Base-by-base conservation (phyloP, 148 eudicot species). In the Nepenthes mirabilis region DNA sequence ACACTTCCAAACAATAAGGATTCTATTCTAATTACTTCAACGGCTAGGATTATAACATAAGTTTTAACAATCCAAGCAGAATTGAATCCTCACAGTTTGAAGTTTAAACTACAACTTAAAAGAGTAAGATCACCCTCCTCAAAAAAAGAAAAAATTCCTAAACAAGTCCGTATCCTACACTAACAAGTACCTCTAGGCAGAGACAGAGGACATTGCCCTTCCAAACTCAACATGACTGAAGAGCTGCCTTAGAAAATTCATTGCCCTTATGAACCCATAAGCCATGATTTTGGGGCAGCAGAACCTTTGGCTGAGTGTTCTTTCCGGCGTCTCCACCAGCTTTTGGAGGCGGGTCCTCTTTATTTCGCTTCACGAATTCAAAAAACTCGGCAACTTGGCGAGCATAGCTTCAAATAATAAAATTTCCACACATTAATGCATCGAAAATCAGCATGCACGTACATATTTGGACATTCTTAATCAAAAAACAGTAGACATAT, bases 341-440 rank as follows among this genome's bases (percentile, higher is more conserved):
- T 57, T 58, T 68, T n/a, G 75, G 45, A 37, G 70, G 47, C 7
- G 74, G 62, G 47, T 68, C 78, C 71, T 85, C 91, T 70, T 85
- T 85, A 69, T 78, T 76, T 61, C 72, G 78, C 86, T 88, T 85
- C 80, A 88, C 96, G 57, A 79, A 88, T 66, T 83, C 79, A 43
- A 88, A 88, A 56, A 88, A 88, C 68, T 85, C 83, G 1, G 96
- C 91, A 61, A 85, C 91, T 85, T 88, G 96, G 52, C 80, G 84
- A 51, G 96, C 96, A 74, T 83, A 88, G 78, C 96, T 88, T 69
- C 82, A 78, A 23, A 5, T 67, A 61, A 12, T 32, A n/a, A 49
- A 35, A 61, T 43, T 37, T 54, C 11, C 2, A 47, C 36, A 67
- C 33, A 12, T 61, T 37, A 56, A 61, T 11, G 37, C 1, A 63